These are phyloP conservation scores for Hymenotorrendiella dingleyae DNA, from an alignment of 2,329 filamentous ascomycete genomes.

Conservation along the genomic window DNA sequence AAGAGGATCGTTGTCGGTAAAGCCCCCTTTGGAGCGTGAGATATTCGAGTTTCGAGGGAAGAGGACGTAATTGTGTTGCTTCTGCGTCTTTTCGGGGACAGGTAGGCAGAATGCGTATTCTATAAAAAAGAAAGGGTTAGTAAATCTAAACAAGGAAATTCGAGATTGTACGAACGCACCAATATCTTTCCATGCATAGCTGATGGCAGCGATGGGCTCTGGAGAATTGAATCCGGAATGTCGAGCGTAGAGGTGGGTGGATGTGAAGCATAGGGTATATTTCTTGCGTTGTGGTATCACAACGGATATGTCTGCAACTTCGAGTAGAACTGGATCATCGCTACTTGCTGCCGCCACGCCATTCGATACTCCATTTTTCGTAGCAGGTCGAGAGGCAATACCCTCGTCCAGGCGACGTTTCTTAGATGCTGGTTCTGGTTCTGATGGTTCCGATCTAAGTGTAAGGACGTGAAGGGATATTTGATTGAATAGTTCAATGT, in stretches of 20 bases:
- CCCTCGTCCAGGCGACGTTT: conserved; percentile 28
- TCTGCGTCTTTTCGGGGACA: conserved; percentile 58
- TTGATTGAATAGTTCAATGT: conserved; percentile 32
- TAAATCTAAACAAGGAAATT: not conserved
- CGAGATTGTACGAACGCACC: conserved; percentile 37
- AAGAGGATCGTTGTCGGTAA: conserved; percentile 45
- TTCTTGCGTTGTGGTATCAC: conserved; percentile 64
- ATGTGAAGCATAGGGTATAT: conserved; percentile 58
- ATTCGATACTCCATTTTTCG: conserved; percentile 11
- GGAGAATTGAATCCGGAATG: conserved; percentile 45
- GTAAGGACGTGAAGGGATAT: conserved; percentile 28
- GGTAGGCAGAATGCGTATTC: conserved; percentile 60
- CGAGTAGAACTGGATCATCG: conserved; percentile 48
- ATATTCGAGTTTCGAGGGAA: conserved; percentile 49
- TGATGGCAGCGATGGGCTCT: conserved; percentile 46
- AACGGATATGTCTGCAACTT: conserved; percentile 62
- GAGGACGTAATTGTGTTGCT: conserved; percentile 61
- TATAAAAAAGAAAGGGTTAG: conserved; percentile 24
- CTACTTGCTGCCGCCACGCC: conserved; percentile 24
- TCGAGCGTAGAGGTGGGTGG: conserved; percentile 52
- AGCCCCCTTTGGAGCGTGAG: conserved; percentile 41
- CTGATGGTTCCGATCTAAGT: conserved; percentile 13
- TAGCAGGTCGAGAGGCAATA: conserved; percentile 19
- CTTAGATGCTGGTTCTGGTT: conserved; percentile 27
- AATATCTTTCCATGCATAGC: conserved; percentile 56